A percentile compares a stretch with the other conserved stretches of the same genome.
These are phyloP conservation scores for Thielaviopsis ethacetica DNA, from an alignment of 2,329 filamentous ascomycete genomes.

Conservation along the genomic window DNA sequence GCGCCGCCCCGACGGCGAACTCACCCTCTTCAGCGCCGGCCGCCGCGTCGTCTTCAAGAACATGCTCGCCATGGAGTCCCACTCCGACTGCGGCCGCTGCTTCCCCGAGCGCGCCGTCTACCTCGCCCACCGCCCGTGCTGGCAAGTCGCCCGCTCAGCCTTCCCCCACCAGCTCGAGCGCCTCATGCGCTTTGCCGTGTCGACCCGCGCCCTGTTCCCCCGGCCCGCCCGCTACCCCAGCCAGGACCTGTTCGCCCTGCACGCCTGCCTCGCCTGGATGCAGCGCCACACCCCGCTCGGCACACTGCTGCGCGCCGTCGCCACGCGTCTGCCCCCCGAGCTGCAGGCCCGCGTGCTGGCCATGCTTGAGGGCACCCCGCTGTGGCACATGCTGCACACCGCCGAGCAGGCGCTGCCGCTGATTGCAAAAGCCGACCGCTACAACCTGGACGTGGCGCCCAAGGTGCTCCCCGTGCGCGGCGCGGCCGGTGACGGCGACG, in stretches of 20 bases:
- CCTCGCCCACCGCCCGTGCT: conserved; percentile 10
- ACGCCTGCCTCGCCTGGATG: not conserved
- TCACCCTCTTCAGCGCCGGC: conserved; percentile 1
- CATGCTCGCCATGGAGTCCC: conserved; percentile 9
- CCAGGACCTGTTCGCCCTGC: conserved; percentile 6
- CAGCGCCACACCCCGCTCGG: not conserved
- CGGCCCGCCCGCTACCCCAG: conserved; percentile 6
- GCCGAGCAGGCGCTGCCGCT: conserved; percentile 7
- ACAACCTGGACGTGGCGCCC: conserved; percentile 7
- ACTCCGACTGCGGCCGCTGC: conserved; percentile 9
- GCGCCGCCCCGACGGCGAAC: conserved; percentile 9
- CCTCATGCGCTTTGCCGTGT: conserved; percentile 8
- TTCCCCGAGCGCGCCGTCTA: conserved; percentile 7
- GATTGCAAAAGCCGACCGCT: conserved; percentile 4
- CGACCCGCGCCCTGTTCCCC: conserved; percentile 10
- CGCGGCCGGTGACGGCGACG: not conserved
- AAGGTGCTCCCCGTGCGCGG: not conserved
- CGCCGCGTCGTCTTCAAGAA: conserved; percentile 11
- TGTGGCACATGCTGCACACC: conserved; percentile 10
- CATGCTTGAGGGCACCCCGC: conserved; percentile 1
- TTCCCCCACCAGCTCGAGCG: conserved; percentile 6
- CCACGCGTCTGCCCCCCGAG: conserved; percentile 5
- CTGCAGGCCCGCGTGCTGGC: conserved; percentile 3
- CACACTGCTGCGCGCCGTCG: not conserved
- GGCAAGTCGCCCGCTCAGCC: conserved; percentile 2